Evolutionary conservation across 1,284 basidiomycete species (phyloP), one percentile per base, ranked within the genome.

Genomic region (Erythrobasidium hasegawianum): DNA sequence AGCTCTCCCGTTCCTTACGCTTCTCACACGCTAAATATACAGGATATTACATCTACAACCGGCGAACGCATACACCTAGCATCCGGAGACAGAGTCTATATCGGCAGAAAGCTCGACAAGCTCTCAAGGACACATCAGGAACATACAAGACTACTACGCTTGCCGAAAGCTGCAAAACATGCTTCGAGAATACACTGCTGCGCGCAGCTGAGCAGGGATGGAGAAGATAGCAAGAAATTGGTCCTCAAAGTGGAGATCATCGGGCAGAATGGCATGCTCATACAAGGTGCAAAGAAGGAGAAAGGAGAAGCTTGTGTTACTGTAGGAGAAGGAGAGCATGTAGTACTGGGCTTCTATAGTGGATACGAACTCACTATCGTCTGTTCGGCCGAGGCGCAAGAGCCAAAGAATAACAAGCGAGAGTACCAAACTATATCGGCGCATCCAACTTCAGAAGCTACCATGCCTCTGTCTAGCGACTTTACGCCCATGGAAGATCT

Each of bases 121-220:
- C 18, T n/a, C 18, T 20, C 41, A 26, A 38, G 20, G 16, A 16
- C 22, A 8, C 13, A 13, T 8, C 1, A 49, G 20, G 26, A 10
- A 14, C 10, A 29, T 26, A 18, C 22, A 20, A 16, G 41, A 8
- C n/a, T 49, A 0, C 41, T 65, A 13, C 45, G 41, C 29, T 49
- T 65, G 47, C 62, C 62, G 20, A 65, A 58, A 53, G 55, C 62
- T 40, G 62, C 62, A 14, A 65, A 65, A 38, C 62, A 65, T 53
- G 62, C 62, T 41, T 57, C 55, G 14, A 49, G 62, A 22, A 43
- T 55, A 40, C 62, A 65, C 26, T 65, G 62, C 45, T 38, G 55
- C n/a, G 27, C 52, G 13, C 14, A 4, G 5, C 29, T 65, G 7
- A 33, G 33, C 33, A 33, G 33, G 33, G 39, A 40, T 8, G 26